Base-by-base conservation (phyloP, 2,329 filamentous ascomycete genomes). In the Zasmidium cellare region DNA sequence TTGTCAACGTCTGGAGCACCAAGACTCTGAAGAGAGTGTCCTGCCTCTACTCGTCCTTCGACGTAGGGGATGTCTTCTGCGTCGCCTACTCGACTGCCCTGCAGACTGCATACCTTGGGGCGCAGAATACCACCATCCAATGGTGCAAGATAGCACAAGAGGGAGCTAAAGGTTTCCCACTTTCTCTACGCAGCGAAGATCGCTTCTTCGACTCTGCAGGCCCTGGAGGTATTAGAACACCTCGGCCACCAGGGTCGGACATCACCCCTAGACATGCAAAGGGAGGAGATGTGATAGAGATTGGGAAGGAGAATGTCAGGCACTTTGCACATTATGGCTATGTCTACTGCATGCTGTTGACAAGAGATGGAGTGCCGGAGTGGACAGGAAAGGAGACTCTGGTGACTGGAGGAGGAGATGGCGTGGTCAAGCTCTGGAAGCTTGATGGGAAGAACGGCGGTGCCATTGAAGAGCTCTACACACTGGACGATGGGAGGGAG, bases 301-400 rank as follows among this genome's bases (percentile, higher is more conserved):
- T 97, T 58, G 88, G 91, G 68, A 85, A 87, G 51, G 84, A 89
- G 20, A 88, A 92, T 56, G 90, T 96, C 57, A 84, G 83, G 57
- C 89, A 94, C 67, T 99, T 96, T 76, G 92, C 94, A 1, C 94
- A 99, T 73, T 93, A 88, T 73, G 94, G 96, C 46, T 97, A 97
- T 72, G 87, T 99, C 0, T 97, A 97, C 74, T 96, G 92, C 74
- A 97, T 97, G 93, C 81, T 96, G 3, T 81, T 99, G 58, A 87
- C 91, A 0, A 86, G 84, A 60, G 90, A 90, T 0, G 81, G 91
- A 6, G 82, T 91, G 3, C 79, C 81, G n/a, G 88, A 88, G 6
- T 80, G 84, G 0, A 86, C 90, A 1, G 86, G 89, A 23, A 79
- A 83, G 56, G 92, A 97, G 66, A 86, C 96, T 1, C 74, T 99